Percentiles rank a stretch among this genome's conserved stretches.
Conservation (phyloP, 2,329 filamentous ascomycete species). For the Ophiostoma quercus region DNA sequence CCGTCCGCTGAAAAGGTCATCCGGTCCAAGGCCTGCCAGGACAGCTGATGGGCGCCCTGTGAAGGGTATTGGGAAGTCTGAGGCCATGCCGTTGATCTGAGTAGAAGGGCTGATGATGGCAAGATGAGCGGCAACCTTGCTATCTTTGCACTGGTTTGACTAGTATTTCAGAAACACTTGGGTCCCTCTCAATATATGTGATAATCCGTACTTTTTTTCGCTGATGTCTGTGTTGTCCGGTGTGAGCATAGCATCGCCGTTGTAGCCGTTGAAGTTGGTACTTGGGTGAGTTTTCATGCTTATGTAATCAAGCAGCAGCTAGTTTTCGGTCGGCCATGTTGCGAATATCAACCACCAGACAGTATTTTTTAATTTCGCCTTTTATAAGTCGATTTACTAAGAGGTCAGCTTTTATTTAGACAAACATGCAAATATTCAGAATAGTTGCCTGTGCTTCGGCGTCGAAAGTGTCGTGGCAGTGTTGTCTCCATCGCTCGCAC, state of each 20-base stretch:
- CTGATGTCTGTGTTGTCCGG: background rate
- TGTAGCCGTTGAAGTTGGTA: background rate
- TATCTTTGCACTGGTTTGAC: background rate
- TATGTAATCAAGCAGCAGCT: background rate
- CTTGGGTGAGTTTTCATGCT: background rate
- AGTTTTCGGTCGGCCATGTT: background rate
- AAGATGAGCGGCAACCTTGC: background rate
- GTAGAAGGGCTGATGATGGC: background rate
- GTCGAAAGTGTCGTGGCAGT: too few relatives aligned
- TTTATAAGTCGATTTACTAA: too few relatives aligned
- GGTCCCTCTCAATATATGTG: background rate
- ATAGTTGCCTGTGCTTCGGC: too few relatives aligned
- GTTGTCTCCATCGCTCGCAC: background rate
- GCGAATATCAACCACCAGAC: background rate
- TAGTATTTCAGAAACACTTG: background rate
- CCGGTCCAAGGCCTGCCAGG: background rate
- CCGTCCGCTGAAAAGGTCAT: background rate
- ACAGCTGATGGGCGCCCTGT: background rate
- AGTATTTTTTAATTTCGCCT: background rate
- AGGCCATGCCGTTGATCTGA: background rate
- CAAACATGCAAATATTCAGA: too few relatives aligned
- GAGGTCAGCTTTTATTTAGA: too few relatives aligned
- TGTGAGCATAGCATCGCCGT: background rate
- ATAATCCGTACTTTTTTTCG: background rate
- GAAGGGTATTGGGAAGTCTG: background rate